Percentiles rank a stretch among this genome's conserved stretches.
Evolutionary conservation across 2,329 filamentous ascomycete genomes (phyloP).

Genomic region (Didymella exigua): DNA sequence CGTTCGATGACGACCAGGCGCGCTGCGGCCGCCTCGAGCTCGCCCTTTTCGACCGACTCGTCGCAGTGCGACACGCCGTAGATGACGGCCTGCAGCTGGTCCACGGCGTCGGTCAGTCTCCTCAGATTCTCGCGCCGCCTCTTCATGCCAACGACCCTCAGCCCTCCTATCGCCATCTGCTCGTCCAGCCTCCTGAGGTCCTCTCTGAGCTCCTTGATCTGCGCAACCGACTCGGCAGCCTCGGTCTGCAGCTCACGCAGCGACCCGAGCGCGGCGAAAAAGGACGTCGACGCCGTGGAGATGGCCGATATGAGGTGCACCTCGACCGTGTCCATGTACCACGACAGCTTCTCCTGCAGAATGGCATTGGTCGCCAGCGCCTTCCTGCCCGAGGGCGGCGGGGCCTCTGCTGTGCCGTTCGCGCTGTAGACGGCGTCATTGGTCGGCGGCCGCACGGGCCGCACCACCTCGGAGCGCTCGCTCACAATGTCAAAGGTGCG

Average conservation of each 20-base stretch:
- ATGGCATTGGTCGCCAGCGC: conserved; percentile 95
- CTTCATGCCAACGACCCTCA: conserved; percentile 84
- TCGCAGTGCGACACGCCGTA: conserved; percentile 78
- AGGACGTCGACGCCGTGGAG: conserved; percentile 91
- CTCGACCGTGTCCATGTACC: conserved; percentile 99
- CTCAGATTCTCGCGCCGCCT: conserved; percentile 82
- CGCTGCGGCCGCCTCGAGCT: conserved; percentile 79
- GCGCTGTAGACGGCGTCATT: conserved; percentile 59
- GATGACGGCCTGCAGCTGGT: conserved; percentile 81
- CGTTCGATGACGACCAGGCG: conserved; percentile 78
- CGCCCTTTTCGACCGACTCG: conserved; percentile 78
- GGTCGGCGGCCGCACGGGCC: conserved; percentile 57
- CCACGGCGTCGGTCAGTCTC: conserved; percentile 79
- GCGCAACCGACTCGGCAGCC: conserved; percentile 85
- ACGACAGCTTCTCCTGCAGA: conserved; percentile 95
- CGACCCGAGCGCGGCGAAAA: conserved; percentile 92
- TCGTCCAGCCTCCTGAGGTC: conserved; percentile 82
- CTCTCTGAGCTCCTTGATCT: conserved; percentile 79
- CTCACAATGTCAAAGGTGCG: conserved; percentile 96
- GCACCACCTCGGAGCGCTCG: conserved; percentile 95
- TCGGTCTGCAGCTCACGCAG: conserved; percentile 90
- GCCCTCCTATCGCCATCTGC: conserved; percentile 82
- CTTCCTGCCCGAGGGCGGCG: conserved; percentile 68
- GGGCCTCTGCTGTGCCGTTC: conserved; percentile 65
- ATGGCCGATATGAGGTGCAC: conserved; percentile 97